Conservation (phyloP, 73 alveolate species). For the Symbiodinium pilosum region DNA sequence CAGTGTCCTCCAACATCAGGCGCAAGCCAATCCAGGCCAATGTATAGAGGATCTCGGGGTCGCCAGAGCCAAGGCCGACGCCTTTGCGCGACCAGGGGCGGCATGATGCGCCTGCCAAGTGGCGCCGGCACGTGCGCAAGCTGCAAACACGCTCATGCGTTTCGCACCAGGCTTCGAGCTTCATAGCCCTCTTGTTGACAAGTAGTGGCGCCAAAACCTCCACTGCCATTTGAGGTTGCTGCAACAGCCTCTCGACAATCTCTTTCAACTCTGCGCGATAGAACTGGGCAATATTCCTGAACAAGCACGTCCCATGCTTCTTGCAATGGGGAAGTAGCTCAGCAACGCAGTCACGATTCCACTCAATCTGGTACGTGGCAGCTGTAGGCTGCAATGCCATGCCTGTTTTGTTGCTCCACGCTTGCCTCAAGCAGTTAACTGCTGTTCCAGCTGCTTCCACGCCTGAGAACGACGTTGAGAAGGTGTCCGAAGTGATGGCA, state of each 20-base stretch:
- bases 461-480: not conserved
- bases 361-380: not conserved
- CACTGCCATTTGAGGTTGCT: not conserved
- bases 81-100: slow-evolving; percentile 14
- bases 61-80: not conserved
- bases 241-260: not conserved
- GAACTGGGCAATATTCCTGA: not conserved
- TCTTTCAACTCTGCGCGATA: not conserved
- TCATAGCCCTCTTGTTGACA: not conserved
- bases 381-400: not conserved
- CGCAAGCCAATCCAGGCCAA: slow-evolving; percentile 24
- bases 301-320: not conserved
- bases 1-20: not conserved
- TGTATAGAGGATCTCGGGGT: not conserved
- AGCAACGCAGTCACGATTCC: not conserved
- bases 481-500: slow-evolving; percentile 1
- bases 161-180: not conserved
- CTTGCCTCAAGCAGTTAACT: not conserved
- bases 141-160: not conserved
- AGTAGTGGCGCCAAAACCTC: not conserved
- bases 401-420: not conserved
- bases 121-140: not conserved
- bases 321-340: not conserved
- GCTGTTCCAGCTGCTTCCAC: not conserved
- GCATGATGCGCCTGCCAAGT: slow-evolving; percentile 18